A percentile compares a stretch with the other conserved stretches of the same genome.
Conservation (phyloP, 73 alveolate genomes). For the Paramecium tetraurelia region DNA sequence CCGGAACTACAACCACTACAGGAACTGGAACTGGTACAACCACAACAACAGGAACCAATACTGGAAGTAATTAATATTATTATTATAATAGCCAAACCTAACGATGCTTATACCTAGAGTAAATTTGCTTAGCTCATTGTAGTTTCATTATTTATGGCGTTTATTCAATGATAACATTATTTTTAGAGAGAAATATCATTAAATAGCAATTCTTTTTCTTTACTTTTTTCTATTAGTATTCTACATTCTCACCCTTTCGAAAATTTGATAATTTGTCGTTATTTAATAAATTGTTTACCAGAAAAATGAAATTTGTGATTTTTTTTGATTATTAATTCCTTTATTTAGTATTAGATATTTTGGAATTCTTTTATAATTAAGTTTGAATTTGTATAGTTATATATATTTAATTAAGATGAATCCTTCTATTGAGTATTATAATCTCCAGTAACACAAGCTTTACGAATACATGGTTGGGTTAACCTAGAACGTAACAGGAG, state of each 20-base stretch:
- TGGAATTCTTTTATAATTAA: not conserved
- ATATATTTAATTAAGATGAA: slow-evolving; percentile 9
- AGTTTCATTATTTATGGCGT: not conserved
- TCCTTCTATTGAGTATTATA: slow-evolving; percentile 12
- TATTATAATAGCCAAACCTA: not conserved
- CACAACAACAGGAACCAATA: not conserved
- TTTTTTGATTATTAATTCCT: not conserved
- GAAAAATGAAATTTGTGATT: no score
- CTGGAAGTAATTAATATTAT: not conserved
- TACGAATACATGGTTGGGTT: not conserved
- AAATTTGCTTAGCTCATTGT: not conserved
- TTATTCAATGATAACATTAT: not conserved
- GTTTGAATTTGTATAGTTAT: not conserved
- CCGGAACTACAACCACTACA: not conserved
- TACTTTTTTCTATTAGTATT: no score
- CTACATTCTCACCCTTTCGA: no score
- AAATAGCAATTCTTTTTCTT: not conserved
- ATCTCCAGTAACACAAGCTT: not conserved
- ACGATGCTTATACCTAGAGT: not conserved
- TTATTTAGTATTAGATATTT: not conserved
- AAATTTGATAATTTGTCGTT: no score
- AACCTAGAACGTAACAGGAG: slow-evolving; percentile 4
- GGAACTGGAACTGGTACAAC: not conserved
- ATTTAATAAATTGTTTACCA: not conserved
- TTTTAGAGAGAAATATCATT: not conserved